A percentile compares a stretch with the other conserved stretches of the same genome.
Evolutionary conservation across 2,329 filamentous ascomycete genomes (phyloP).

Genomic region (Curvularia eragrostidis): DNA sequence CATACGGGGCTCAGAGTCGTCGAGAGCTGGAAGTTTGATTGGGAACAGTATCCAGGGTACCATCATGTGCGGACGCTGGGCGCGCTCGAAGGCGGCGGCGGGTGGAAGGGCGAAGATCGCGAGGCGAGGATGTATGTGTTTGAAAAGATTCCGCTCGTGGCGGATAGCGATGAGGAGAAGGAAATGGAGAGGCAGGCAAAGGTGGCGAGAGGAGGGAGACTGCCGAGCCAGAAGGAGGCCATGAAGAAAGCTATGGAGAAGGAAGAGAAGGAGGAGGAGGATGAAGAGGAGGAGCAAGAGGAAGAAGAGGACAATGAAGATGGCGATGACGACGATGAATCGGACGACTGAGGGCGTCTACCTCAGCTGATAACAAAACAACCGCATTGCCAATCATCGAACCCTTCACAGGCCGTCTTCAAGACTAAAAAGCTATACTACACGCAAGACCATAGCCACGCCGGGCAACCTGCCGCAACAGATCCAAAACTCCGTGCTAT

Average conservation of each 20-base stretch:
- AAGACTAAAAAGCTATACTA: background rate
- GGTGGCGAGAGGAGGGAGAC: constrained; percentile 20
- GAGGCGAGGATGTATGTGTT: constrained; percentile 57
- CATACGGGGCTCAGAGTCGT: constrained; percentile 75
- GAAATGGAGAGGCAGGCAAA: constrained; percentile 22
- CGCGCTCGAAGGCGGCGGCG: constrained; percentile 55
- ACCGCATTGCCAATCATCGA: background rate
- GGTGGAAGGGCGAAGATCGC: constrained; percentile 59
- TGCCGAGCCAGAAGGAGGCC: constrained; percentile 16
- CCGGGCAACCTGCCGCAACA: background rate
- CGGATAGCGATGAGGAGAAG: constrained; percentile 34
- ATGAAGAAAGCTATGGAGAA: constrained; percentile 28
- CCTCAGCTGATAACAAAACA: background rate
- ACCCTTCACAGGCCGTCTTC: background rate
- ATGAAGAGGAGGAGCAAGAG: too few relatives aligned
- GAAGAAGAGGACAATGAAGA: background rate
- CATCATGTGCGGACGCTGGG: constrained; percentile 75
- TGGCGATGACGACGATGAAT: background rate
- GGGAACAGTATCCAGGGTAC: constrained; percentile 74
- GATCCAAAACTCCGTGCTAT: constrained; percentile 10
- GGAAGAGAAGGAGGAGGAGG: constrained; percentile 13
- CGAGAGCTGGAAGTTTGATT: constrained; percentile 73
- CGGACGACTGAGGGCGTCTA: background rate
- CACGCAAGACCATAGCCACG: background rate
- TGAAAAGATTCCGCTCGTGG: constrained; percentile 45